Evolutionary conservation across 441 rosid species (phyloP), one percentile per base, ranked within the genome.

Genomic region (Lepidium campestre): DNA sequence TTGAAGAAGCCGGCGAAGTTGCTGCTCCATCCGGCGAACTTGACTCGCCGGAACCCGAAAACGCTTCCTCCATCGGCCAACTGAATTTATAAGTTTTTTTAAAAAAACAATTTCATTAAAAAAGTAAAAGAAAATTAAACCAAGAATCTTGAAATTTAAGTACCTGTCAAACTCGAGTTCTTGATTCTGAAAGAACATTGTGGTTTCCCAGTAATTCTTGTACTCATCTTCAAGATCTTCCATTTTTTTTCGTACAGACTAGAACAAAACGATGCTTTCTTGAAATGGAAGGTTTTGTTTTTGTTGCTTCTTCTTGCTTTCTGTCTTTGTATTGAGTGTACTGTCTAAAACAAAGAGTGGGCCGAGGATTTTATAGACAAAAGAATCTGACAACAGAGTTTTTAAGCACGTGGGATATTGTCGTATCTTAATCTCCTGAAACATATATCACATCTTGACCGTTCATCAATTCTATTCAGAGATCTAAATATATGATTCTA

Each of bases 11-110:
- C 20, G 78, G 79, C 20, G 87, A 69, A 2, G 90, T 82, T 14
- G 85, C 86, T 4, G 80, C 83, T 36, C 95, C 88, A 42, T 86
- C 97, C 59, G 91, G 97, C 32, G 97, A 86, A 45, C 97, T 90
- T 13, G 91, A 83, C 36, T 84, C 98, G 18, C 85, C 85, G 71
- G 86, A 86, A 7, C 81, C 91, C 0, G 89, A 85, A 70, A 93
- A 67, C 6, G 83, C 83, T 53, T 89, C 97, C 12, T 93, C 96
- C 23, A 85, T 27, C 4, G 79, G 82, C 98, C 94, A 93, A 34
- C 97, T 90, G 77, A 5, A 13, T 10, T 15, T 14, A 19, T 4
- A 11, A 3, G 7, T 25, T 29, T 41, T 10, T 14, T 14, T n/a
- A n/a, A 1, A 27, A 13, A 23, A 71, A 19, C 7, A 72, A 42